Conservation (phyloP, 2,329 filamentous ascomycete genomes). For the Fusarium sp. region DNA sequence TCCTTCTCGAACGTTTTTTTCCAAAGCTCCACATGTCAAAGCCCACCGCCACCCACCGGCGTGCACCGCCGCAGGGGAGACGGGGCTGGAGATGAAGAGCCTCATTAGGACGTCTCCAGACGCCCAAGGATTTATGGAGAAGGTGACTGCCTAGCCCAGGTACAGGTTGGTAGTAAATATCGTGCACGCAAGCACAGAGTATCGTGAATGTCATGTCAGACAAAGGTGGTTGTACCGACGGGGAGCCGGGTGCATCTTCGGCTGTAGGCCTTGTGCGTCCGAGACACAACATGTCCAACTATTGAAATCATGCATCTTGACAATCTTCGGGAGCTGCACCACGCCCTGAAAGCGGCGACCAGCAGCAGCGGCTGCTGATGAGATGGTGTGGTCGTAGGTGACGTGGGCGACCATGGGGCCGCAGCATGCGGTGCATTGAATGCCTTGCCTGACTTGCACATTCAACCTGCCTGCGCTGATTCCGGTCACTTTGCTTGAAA, state of each 20-base stretch:
- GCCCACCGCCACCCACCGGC: conserved; percentile 1
- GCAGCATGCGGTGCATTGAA: neutral
- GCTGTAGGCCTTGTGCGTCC: conserved; percentile 14
- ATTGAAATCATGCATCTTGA: conserved; percentile 15
- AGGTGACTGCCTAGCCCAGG: neutral
- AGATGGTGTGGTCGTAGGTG: conserved; percentile 21
- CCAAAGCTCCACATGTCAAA: neutral
- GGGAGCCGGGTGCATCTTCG: neutral
- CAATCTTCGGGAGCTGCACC: neutral
- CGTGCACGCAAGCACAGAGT: neutral
- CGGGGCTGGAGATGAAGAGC: conserved; percentile 1
- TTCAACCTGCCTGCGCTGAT: neutral
- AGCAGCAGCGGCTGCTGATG: conserved; percentile 26
- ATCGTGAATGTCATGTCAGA: neutral
- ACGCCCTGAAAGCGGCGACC: neutral
- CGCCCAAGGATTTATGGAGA: neutral
- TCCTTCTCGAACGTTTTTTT: conserved; percentile 5
- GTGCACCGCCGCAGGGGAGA: neutral
- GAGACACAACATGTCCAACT: conserved; percentile 12
- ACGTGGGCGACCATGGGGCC: conserved; percentile 27
- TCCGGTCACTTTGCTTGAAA: neutral
- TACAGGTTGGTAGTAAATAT: neutral
- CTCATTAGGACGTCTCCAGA: neutral
- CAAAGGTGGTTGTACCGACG: neutral
- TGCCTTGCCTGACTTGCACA: neutral